Base-by-base conservation (phyloP, 2,329 filamentous ascomycete genomes). In the Aspergillus fischeri region DNA sequence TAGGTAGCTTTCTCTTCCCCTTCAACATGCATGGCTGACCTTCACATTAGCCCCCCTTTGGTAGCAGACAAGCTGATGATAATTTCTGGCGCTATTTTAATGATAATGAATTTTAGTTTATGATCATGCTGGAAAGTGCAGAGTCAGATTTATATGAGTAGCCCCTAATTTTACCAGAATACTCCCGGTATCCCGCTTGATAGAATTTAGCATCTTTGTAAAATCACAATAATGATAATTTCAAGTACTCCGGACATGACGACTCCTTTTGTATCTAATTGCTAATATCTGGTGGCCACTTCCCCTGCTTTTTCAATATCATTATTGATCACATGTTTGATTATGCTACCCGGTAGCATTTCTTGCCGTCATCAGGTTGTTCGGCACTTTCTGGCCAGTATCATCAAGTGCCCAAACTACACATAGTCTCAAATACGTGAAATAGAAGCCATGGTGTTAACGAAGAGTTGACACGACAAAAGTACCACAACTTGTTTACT, bases 11-110 rank as follows among this genome's bases (percentile, higher is more conserved):
- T 62, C 47, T 60, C 48, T 35, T 60, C 59, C 60, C 59, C 63
- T 61, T 61, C 63, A 54, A 53, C 45, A 49, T 59, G 52, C 55
- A 14, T 32, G 55, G 55, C 56, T 47, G 47, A 56, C 51, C 55
- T 63, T 58, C 55, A 51, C 59, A 58, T 63, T 57, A 56, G 51
- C 5, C 14, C 32, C 32, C 58, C 56, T 59, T 59, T 35, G 45
- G 42, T 51, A 49, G 11, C 52, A 51, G 52, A 42, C 17, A 53
- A 49, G 50, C 32, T 24, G 21, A 41, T 29, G 29, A 9, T 25
- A 21, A 42, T 54, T 14, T 29, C 28, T 5, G 25, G n/a, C 47
- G 10, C n/a, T 5, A 51, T 29, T 11, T 4, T 27, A 48, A 17
- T 35, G 20, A 49, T n/a, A n/a, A 53, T 48, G 21, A 14, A 7